A percentile compares a stretch with the other conserved stretches of the same genome.
Conservation (phyloP, 1,284 basidiomycete genomes). For the Trametes polyzona region DNA sequence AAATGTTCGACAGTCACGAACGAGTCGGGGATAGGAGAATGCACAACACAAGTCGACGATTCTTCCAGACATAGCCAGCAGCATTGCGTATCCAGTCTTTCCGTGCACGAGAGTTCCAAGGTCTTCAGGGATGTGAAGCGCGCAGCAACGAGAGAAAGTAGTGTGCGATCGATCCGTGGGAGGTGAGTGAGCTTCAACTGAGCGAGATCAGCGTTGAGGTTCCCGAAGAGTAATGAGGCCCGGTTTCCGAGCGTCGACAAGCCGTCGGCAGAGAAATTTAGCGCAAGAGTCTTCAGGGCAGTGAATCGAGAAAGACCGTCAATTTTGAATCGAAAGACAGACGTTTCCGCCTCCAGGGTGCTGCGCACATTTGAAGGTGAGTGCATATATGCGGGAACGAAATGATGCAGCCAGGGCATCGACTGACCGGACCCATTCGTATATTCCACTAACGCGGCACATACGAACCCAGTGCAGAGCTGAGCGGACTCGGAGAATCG, state of each 20-base stretch:
- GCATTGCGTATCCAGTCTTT: slow-evolving; percentile 56
- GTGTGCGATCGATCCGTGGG: slow-evolving; percentile 52
- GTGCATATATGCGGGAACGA: slow-evolving; percentile 29
- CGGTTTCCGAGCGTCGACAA: slow-evolving; percentile 32
- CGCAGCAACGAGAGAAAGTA: slow-evolving; percentile 51
- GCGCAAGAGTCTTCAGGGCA: slow-evolving; percentile 25
- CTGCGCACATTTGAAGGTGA: too few species aligned
- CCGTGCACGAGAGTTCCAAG: slow-evolving; percentile 59
- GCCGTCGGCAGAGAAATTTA: slow-evolving; percentile 33
- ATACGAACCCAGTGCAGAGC: slow-evolving; percentile 32
- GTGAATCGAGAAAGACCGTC: slow-evolving; percentile 23
- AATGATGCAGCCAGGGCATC: background rate
- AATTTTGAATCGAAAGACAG: slow-evolving; percentile 20
- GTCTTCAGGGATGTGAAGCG: slow-evolving; percentile 48
- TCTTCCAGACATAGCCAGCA: slow-evolving; percentile 69
- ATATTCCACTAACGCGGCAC: slow-evolving; percentile 28
- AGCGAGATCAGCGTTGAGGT: slow-evolving; percentile 34
- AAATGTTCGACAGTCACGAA: slow-evolving; percentile 46
- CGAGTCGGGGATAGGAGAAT: slow-evolving; percentile 64
- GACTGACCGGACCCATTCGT: slow-evolving; percentile 34
- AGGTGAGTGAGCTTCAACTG: slow-evolving; percentile 53
- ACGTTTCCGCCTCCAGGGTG: slow-evolving; percentile 17
- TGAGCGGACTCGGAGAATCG: slow-evolving; percentile 33
- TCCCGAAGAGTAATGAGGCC: slow-evolving; percentile 30
- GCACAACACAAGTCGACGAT: slow-evolving; percentile 52